phyloP scores from a whole-genome alignment of 2,329 filamentous ascomycete species.

The Scedosporium dehoogii region DNA sequence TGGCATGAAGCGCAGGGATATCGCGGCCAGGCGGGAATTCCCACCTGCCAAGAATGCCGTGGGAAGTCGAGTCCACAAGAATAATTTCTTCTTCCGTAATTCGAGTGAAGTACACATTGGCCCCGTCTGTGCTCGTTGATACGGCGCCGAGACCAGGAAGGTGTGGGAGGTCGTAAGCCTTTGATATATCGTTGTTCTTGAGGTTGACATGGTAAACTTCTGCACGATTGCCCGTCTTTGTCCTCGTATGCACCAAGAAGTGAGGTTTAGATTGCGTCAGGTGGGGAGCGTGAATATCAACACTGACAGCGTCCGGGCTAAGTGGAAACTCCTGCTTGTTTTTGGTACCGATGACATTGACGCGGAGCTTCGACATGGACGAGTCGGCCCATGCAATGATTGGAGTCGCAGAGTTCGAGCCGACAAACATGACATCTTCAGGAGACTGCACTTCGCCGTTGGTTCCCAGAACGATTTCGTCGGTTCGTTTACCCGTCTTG shows the following conservation, averaged over 20 bases:
- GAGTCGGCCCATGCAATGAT: slow-evolving; percentile 68
- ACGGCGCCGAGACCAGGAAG: slow-evolving; percentile 63
- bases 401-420: slow-evolving; percentile 64
- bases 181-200: slow-evolving; percentile 57
- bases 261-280: slow-evolving; percentile 63
- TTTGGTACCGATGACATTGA: slow-evolving; percentile 61
- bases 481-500: slow-evolving; percentile 59
- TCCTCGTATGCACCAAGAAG: slow-evolving; percentile 76
- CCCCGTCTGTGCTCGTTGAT: slow-evolving; percentile 64
- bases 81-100: slow-evolving; percentile 65
- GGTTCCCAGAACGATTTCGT: slow-evolving; percentile 61
- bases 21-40: slow-evolving; percentile 35
- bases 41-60: slow-evolving; percentile 71
- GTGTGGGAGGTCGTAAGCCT: slow-evolving; percentile 70
- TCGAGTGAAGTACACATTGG: slow-evolving; percentile 83
- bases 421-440: slow-evolving; percentile 62
- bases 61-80: slow-evolving; percentile 66
- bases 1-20: slow-evolving; percentile 51
- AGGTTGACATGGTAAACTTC: slow-evolving; percentile 79
- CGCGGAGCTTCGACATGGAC: slow-evolving; percentile 49
- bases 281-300: slow-evolving; percentile 66
- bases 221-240: slow-evolving; percentile 62
- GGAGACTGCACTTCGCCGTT: slow-evolving; percentile 61
- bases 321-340: slow-evolving; percentile 44
- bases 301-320: slow-evolving; percentile 32